Conservation (phyloP, 2,329 filamentous ascomycete genomes). For the Conoideocrella luteorostrata region DNA sequence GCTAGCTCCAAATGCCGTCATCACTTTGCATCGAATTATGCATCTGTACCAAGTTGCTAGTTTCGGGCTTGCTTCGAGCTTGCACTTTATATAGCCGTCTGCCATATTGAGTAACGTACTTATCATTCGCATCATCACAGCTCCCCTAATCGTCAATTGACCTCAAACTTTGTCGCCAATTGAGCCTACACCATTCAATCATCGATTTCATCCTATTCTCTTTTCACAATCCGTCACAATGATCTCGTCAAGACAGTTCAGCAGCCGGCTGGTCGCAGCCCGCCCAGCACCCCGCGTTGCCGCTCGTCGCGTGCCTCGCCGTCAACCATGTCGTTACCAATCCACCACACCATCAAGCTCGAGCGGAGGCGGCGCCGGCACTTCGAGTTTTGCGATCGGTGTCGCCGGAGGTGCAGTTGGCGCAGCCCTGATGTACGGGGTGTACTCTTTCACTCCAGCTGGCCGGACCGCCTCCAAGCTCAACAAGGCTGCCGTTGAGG, state of each 20-base stretch:
- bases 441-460: conserved; percentile 38
- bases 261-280: conserved; percentile 15
- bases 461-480: conserved; percentile 34
- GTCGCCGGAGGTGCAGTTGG: conserved; percentile 38
- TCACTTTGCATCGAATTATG: conserved; percentile 2
- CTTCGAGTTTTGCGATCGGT: conserved; percentile 33
- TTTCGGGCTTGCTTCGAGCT: not conserved
- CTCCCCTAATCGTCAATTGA: not conserved
- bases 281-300: conserved; percentile 21
- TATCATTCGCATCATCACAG: too few relatives aligned
- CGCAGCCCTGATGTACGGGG: conserved; percentile 34
- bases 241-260: conserved; percentile 24
- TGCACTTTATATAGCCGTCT: too few relatives aligned
- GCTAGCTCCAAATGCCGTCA: conserved; percentile 3
- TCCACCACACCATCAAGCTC: conserved; percentile 27
- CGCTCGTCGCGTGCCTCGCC: conserved; percentile 17
- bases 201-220: too few relatives aligned
- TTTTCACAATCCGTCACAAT: conserved; percentile 15
- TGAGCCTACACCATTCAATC: not conserved
- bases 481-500: conserved; percentile 45
- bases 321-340: conserved; percentile 30
- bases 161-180: not conserved
- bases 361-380: conserved; percentile 12
- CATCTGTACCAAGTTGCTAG: too few relatives aligned
- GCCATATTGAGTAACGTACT: too few relatives aligned